Base-by-base conservation (phyloP, 2,329 filamentous ascomycete species). In the Thelonectria olida region DNA sequence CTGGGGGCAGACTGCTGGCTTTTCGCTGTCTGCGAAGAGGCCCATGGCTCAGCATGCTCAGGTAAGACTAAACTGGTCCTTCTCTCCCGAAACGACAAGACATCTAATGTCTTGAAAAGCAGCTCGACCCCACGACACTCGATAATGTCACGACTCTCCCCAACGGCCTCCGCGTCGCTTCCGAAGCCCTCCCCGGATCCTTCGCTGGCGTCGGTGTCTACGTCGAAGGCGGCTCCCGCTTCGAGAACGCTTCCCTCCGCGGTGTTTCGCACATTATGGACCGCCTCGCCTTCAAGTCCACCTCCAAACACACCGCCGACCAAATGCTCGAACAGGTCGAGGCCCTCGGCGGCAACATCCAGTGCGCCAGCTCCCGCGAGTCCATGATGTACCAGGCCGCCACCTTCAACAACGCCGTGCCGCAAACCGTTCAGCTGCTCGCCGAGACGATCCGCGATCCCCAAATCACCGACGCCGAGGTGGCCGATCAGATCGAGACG, bases 321-420 rank as follows among this genome's bases (percentile, higher is more conserved):
- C 84, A 93, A 69, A 96, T 98, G 89, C 82, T 97, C 19, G 93
- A 97, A 77, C 84, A 89, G 31, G 85, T 97, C 31, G 96, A 98
- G 79, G 90, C 89, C 0, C 83, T 99, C 3, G 96, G 96, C 34
- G 96, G 96, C 28, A 97, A 97, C 76, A 95, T 99, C 61, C 94
- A 98, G 80, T 99, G 96, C 80, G 94, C 95, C 10, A 97, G 94
- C 2, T 97, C 93, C 2, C 86, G 96, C 67, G 96, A 99, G 79
- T 93, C 93, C 58, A 87, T 99, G 80, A 99, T 99, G 96, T 99
- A 99, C 82, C 96, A 99, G 79, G 92, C 93, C 1, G 96, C 96
- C 23, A 97, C 94, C 27, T 99, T 99, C 86, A 99, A 99, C 82
- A 90, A 90, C 23, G 90, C 93, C 17, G 93, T 99, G 8, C 90